Conservation (phyloP, 2,329 filamentous ascomycete genomes). For the Alternaria incomplexa region DNA sequence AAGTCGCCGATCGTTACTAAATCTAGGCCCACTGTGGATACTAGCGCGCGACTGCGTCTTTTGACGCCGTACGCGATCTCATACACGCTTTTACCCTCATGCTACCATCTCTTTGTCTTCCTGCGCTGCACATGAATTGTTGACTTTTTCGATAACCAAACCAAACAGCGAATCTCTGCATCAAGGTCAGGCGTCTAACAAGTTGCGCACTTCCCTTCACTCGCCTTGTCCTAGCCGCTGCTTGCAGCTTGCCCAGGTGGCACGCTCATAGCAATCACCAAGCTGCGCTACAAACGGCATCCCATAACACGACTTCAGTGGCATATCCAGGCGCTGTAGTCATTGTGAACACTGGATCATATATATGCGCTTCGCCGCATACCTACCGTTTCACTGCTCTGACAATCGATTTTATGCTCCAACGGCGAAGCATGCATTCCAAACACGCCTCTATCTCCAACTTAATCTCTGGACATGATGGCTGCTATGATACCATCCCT, state of each 20-base stretch:
- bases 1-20: neutral
- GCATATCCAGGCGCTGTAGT: neutral
- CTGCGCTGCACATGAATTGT: neutral
- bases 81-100: neutral
- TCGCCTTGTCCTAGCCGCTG: neutral
- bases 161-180: neutral
- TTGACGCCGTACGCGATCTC: neutral
- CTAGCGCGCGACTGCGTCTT: neutral
- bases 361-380: neutral
- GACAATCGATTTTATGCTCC: neutral
- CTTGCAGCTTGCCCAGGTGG: neutral
- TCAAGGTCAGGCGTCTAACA: neutral
- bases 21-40: neutral
- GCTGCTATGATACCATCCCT: neutral
- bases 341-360: neutral
- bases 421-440: neutral
- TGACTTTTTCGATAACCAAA: neutral
- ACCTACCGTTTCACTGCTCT: neutral
- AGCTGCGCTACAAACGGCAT: neutral
- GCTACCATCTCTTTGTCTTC: neutral
- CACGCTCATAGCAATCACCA: neutral
- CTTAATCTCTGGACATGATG: neutral
- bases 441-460: neutral
- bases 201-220: neutral
- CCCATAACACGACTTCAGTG: neutral